Evolutionary conservation across 2,329 filamentous ascomycete species (phyloP).

Genomic region (Tolypocladium sp.): DNA sequence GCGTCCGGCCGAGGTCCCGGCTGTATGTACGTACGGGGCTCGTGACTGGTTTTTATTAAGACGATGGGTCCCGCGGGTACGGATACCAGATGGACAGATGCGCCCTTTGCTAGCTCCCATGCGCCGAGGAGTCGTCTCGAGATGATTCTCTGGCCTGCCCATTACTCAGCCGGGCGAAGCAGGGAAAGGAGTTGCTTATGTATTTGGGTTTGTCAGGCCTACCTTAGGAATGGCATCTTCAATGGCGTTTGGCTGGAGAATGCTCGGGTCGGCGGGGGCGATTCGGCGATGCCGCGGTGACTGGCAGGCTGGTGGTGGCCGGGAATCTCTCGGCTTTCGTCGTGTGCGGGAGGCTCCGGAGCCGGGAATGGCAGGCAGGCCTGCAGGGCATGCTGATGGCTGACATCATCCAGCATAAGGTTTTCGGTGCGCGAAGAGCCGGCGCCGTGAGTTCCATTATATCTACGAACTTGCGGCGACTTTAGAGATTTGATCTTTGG

Average conservation of each 20-base stretch:
- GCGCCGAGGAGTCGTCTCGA: neutral
- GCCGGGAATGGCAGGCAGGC: neutral
- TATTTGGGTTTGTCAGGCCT: slow-evolving; percentile 4
- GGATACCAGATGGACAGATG: neutral
- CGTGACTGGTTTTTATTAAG: neutral
- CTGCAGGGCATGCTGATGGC: too few species aligned
- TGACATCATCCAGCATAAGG: neutral
- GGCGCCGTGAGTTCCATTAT: neutral
- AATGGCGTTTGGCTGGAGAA: neutral
- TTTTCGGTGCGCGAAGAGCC: too few species aligned
- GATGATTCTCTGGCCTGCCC: neutral
- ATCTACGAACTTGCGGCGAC: neutral
- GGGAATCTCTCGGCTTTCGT: neutral
- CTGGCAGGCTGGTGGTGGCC: neutral
- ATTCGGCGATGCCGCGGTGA: too few species aligned
- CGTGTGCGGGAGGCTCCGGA: neutral
- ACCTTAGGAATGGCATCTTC: neutral
- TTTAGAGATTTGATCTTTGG: neutral
- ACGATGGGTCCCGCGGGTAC: neutral
- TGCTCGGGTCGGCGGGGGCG: neutral
- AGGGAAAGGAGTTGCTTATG: neutral
- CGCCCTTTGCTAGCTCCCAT: neutral
- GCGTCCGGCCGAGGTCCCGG: neutral
- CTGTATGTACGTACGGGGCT: neutral
- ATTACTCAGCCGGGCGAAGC: neutral